Conservation (phyloP, 257 asterid species). For the Rhazya stricta region DNA sequence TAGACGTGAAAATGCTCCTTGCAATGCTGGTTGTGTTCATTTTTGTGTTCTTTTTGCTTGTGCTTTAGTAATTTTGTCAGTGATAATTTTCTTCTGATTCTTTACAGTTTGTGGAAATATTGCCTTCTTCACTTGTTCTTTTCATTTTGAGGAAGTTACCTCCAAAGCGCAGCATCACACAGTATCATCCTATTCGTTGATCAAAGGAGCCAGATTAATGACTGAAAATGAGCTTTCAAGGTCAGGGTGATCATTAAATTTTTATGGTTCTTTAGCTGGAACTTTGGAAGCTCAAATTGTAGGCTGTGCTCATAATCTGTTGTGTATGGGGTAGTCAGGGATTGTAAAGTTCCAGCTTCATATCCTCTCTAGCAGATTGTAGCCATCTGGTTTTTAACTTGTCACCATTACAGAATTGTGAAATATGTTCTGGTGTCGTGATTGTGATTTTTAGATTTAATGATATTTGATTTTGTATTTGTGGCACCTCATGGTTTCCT, state of each 20-base stretch:
- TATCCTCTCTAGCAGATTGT: not conserved
- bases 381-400: not conserved
- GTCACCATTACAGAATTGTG: not conserved
- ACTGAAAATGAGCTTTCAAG: not conserved
- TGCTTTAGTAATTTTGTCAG: not conserved
- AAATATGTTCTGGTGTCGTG: not conserved
- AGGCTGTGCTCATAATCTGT: not conserved
- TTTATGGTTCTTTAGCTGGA: slow-evolving; percentile 3
- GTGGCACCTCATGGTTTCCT: not conserved
- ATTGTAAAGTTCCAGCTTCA: not conserved
- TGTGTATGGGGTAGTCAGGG: not conserved
- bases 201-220: not conserved
- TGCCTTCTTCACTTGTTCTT: slow-evolving; percentile 89
- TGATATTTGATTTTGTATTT: not conserved
- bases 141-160: slow-evolving; percentile 94
- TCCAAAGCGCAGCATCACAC: slow-evolving; percentile 85
- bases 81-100: not conserved
- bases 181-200: slow-evolving; percentile 88
- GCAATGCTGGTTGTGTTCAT: not conserved
- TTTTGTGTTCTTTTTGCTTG: not conserved
- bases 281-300: not conserved
- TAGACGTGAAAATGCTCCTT: not conserved
- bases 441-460: not conserved
- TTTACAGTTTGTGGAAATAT: slow-evolving; percentile 74
- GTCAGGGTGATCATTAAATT: not conserved